Base-by-base conservation (phyloP, 2,329 filamentous ascomycete species). In the Whalleya microplaca region DNA sequence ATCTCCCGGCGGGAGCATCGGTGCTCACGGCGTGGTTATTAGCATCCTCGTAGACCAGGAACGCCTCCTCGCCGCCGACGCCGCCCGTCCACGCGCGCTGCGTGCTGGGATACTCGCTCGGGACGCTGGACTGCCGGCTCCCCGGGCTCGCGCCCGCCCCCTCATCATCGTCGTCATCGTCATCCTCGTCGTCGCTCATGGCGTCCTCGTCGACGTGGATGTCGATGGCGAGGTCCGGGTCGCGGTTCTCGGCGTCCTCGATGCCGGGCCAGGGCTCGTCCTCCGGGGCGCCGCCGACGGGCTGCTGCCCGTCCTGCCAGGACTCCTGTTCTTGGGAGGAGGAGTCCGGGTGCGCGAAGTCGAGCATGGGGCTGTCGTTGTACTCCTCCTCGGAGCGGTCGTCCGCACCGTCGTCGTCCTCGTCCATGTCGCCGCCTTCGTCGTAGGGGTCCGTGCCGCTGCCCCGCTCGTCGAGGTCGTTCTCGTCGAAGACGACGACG, bases 191-290 rank as follows among this genome's bases (percentile, higher is more conserved):
- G 23, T 65, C 64, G 23, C 51, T 65, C 68, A 70, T 68, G 21
- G 59, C 67, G 45, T 68, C 68, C 12, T 64, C 64, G 32, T 68
- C 68, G 19, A 61, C 43, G 46, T 66, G 63, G 19, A 70, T 64
- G 48, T 60, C 55, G 44, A 69, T 61, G 2, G 8, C 41, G 9
- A 29, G 41, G 16, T 62, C 57, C 2, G 80, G 80, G 45, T 84
- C 78, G 32, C 79, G 68, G 54, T 84, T 84, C 63, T 85, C 83
- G 2, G 73, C 76, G 48, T 84, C 82, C 58, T 84, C 82, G 47
- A 85, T 81, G 8, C 83, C 83, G 0, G 77, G 80, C 81, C 82
- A 84, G 1, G 78, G 77, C 56, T 84, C 79, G 57, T 86, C 84
- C 64, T 85, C 81, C 1, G 80, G 80, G 3, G 55, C 53, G 41